Base-by-base conservation (phyloP, 2,329 filamentous ascomycete species). In the Stagonosporopsis vannaccii region DNA sequence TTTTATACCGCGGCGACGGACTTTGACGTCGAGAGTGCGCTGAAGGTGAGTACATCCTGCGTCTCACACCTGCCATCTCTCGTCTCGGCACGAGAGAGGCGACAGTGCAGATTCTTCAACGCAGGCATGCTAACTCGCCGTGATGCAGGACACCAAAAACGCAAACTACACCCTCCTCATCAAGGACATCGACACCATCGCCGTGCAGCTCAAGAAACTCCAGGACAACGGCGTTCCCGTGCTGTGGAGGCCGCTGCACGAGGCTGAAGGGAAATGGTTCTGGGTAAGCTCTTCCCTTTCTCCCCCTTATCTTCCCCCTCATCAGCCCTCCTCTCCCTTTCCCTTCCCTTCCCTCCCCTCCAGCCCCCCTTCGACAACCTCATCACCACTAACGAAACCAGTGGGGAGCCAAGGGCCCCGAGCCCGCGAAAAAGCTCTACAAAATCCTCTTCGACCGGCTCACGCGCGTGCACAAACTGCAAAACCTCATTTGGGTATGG, bases 401-500 rank as follows among this genome's bases (percentile, higher is more conserved):
- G 54, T 83, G 81, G 81, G 81, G 80, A 6, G 80, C 80, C 1
- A 74, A 80, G 58, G 80, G 80, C 0, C 70, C 81, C 2, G 80
- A 78, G 62, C 70, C 79, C 5, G 73, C 68, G 58, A 82, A 81
- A 69, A 70, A 80, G 62, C 70, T 83, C 4, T 82, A 71, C 51
- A 61, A 63, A 1, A 63, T 83, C 3, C 33, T 83, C 43, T 81
- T 80, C 49, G 74, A 81, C 37, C 73, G 81, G 1, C 63, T 82
- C 28, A 81, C 79, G 0, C 75, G 74, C 30, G 61, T 79, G 44
- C 81, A 83, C 62, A 60, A 65, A 2, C 60, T 83, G 19, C 77
- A 80, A 60, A 83, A 83, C 62, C 60, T 83, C 9, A 67, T 83
- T 43, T 83, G 81, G 81, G 70, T 81, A 7, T 82, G 81, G 81